Conservation (phyloP, 345 rosid species). For the Moringa oleifera region DNA sequence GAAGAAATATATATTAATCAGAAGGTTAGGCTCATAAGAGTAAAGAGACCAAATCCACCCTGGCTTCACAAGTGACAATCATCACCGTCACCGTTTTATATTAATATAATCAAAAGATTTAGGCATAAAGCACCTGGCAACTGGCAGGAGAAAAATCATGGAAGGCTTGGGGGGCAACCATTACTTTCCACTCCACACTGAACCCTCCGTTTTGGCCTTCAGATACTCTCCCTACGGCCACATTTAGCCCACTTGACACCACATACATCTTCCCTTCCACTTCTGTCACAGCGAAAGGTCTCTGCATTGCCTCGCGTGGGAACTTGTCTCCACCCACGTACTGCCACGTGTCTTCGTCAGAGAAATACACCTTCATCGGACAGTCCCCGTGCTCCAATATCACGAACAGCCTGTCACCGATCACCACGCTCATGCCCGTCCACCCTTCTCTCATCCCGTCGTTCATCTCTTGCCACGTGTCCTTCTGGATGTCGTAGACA, state of each 20-base stretch:
- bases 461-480: constrained; percentile 63
- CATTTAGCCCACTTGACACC: constrained; percentile 46
- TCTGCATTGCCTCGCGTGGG: constrained; percentile 35
- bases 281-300: constrained; percentile 51
- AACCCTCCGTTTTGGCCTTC: constrained; percentile 23
- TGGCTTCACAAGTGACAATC: too few species aligned
- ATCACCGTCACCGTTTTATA: too few species aligned
- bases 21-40: neutral
- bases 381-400: constrained; percentile 64
- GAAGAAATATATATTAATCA: too few species aligned
- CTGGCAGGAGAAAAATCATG: constrained; percentile 40
- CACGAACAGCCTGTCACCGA: constrained; percentile 39
- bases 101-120: neutral
- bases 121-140: constrained; percentile 60
- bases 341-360: constrained; percentile 47
- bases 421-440: constrained; percentile 56
- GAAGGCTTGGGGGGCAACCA: constrained; percentile 35
- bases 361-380: constrained; percentile 51
- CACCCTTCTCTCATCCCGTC: constrained; percentile 70
- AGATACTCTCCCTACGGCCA: constrained; percentile 41
- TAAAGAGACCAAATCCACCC: too few species aligned
- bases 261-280: constrained; percentile 46
- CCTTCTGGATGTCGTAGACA: constrained; percentile 34
- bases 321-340: constrained; percentile 49
- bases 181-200: constrained; percentile 40